phyloP scores from a whole-genome alignment of 768 basidiomycete species.

The Nevesoporus exiguus region DNA sequence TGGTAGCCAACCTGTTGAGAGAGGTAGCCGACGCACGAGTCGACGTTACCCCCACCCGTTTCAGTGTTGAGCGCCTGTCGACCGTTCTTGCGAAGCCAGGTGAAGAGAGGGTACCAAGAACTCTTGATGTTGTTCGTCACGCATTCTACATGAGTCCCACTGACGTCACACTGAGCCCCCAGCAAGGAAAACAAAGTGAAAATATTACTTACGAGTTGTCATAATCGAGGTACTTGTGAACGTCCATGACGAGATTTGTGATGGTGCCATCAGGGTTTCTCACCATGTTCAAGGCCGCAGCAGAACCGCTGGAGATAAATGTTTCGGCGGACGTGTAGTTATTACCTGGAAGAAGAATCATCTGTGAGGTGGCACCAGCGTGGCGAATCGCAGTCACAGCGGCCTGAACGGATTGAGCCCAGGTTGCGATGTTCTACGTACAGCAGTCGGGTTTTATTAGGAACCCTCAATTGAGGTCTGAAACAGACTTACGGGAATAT shows the following conservation, averaged over 20 bases:
- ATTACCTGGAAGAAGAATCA: slow-evolving; percentile 54
- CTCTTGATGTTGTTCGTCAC: slow-evolving; percentile 51
- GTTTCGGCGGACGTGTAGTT: slow-evolving; percentile 52
- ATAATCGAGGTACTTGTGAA: slow-evolving; percentile 59
- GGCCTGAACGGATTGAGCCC: slow-evolving; percentile 53
- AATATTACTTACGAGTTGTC: slow-evolving; percentile 43
- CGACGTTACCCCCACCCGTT: slow-evolving; percentile 55
- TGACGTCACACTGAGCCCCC: slow-evolving; percentile 11
- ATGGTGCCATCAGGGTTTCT: slow-evolving; percentile 44
- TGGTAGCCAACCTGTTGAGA: slow-evolving; percentile 47
- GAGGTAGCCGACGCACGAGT: slow-evolving; percentile 43
- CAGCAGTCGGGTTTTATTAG: background rate
- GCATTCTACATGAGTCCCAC: slow-evolving; percentile 44
- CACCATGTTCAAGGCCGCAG: slow-evolving; percentile 43
- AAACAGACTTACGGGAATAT: slow-evolving; percentile 37
- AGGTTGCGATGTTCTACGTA: slow-evolving; percentile 36
- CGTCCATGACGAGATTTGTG: slow-evolving; percentile 53
- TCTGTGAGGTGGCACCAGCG: slow-evolving; percentile 47
- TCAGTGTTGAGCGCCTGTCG: slow-evolving; percentile 59
- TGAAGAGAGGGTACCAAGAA: slow-evolving; percentile 44
- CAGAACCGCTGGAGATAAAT: slow-evolving; percentile 50
- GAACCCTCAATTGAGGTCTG: background rate
- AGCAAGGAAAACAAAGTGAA: background rate
- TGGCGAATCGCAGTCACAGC: slow-evolving; percentile 60
- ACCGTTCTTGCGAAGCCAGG: slow-evolving; percentile 47